phyloP scores from a whole-genome alignment of 1,284 basidiomycete species.

The Apiotrichum laibachii region DNA sequence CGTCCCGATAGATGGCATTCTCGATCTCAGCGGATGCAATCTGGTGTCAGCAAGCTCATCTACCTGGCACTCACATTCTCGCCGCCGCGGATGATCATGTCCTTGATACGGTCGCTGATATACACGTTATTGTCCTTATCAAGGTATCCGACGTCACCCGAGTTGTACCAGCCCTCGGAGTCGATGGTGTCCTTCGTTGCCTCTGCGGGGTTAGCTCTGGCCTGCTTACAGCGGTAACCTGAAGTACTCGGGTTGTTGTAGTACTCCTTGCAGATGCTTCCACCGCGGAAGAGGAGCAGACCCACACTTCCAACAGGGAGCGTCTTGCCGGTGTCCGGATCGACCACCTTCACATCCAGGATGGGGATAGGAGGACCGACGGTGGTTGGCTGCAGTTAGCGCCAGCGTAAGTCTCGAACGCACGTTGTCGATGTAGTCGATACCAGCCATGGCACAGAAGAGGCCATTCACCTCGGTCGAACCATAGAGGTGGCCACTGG shows the following conservation, averaged over 20 bases:
- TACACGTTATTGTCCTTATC: conserved; percentile 40
- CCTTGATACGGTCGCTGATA: conserved; percentile 37
- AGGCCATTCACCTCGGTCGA: conserved; percentile 46
- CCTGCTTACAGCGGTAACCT: background rate
- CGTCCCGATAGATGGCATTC: conserved; percentile 39
- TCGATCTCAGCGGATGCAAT: conserved; percentile 42
- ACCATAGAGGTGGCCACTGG: conserved; percentile 30
- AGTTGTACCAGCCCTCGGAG: conserved; percentile 42
- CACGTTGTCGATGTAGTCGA: conserved; percentile 30
- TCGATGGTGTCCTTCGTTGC: conserved; percentile 12
- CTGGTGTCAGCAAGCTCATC: conserved; percentile 9
- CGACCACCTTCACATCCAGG: conserved; percentile 34
- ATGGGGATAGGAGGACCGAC: conserved; percentile 38
- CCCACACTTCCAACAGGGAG: conserved; percentile 31
- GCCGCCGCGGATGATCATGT: conserved; percentile 47
- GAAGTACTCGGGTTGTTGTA: conserved; percentile 7
- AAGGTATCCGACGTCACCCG: conserved; percentile 38
- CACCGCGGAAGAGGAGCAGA: conserved; percentile 35
- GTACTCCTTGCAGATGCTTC: conserved; percentile 44
- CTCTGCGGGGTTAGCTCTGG: background rate
- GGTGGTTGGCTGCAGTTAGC: background rate
- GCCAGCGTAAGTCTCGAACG: background rate
- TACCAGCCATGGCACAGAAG: conserved; percentile 35
- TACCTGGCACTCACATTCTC: conserved; percentile 27
- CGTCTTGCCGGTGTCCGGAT: conserved; percentile 26